Conservation (phyloP, 2,329 filamentous ascomycete genomes). For the Didymella pinodella region DNA sequence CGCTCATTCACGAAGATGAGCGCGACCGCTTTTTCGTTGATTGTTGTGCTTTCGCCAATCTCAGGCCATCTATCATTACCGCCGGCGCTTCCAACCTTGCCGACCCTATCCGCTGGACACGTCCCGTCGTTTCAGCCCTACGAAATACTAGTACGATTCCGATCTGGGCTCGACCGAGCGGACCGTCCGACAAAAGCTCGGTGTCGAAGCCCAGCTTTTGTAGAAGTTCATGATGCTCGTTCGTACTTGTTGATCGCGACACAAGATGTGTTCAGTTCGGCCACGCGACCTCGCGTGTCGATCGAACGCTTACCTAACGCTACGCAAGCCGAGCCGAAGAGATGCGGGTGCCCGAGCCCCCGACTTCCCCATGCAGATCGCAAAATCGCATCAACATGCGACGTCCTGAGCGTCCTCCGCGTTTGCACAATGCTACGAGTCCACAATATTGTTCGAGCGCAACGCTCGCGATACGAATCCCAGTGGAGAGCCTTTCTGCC, state of each 20-base stretch:
- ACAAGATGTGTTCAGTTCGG: constrained; percentile 6
- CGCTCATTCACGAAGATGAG: not conserved
- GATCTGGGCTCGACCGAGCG: constrained; percentile 2
- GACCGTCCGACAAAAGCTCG: constrained; percentile 1
- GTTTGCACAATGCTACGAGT: not conserved
- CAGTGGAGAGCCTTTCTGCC: no score
- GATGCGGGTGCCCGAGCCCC: constrained; percentile 2
- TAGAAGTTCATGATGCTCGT: not conserved
- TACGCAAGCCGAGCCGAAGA: constrained; percentile 1
- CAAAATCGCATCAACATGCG: not conserved
- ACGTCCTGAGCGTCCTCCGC: not conserved
- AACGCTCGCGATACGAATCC: not conserved
- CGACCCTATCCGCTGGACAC: constrained; percentile 1
- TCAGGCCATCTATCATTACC: constrained; percentile 9
- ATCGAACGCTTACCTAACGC: constrained; percentile 4
- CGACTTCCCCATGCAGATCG: not conserved
- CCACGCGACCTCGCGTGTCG: constrained; percentile 7
- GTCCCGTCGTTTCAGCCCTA: constrained; percentile 11
- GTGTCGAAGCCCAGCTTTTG: not conserved
- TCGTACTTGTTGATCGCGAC: not conserved
- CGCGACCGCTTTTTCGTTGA: not conserved
- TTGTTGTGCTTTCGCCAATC: not conserved
- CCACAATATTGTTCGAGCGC: not conserved
- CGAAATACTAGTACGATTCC: constrained; percentile 3
- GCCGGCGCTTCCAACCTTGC: constrained; percentile 4